phyloP scores from a whole-genome alignment of 176 grass and related monocot species.

The Oryza rufipogon region DNA sequence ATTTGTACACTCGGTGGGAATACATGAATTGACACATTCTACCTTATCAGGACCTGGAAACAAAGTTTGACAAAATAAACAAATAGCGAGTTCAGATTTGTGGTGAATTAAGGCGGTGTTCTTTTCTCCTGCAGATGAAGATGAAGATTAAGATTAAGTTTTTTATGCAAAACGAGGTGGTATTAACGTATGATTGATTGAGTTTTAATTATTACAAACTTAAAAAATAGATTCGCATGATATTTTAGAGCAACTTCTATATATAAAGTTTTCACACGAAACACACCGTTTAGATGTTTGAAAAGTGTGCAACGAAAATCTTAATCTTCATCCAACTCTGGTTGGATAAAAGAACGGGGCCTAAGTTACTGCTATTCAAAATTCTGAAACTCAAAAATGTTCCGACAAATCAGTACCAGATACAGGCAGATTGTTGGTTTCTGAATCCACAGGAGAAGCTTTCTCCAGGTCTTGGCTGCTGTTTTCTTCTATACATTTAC shows the following conservation, averaged over 20 bases:
- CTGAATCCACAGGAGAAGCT: constrained; percentile 45
- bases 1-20: constrained; percentile 40
- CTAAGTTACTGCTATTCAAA: background rate
- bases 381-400: constrained; percentile 7
- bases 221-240: no score
- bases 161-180: no score
- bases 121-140: no score
- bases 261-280: no score
- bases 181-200: no score
- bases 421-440: constrained; percentile 26
- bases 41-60: constrained; percentile 60
- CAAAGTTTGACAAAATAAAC: constrained; percentile 2
- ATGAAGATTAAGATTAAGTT: no score
- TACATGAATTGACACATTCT: constrained; percentile 44
- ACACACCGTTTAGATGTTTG: no score
- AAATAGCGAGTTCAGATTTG: background rate
- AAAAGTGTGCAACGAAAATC: no score
- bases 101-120: background rate
- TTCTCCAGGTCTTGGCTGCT: constrained; percentile 70
- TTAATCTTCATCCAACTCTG: no score
- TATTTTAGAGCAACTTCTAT: no score
- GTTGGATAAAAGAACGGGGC: no score
- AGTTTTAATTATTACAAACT: no score
- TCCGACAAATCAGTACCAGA: constrained; percentile 45
- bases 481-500: constrained; percentile 50